Conservation (phyloP, 371 early-diverging fungal genomes). For the Mortierella sp. region DNA sequence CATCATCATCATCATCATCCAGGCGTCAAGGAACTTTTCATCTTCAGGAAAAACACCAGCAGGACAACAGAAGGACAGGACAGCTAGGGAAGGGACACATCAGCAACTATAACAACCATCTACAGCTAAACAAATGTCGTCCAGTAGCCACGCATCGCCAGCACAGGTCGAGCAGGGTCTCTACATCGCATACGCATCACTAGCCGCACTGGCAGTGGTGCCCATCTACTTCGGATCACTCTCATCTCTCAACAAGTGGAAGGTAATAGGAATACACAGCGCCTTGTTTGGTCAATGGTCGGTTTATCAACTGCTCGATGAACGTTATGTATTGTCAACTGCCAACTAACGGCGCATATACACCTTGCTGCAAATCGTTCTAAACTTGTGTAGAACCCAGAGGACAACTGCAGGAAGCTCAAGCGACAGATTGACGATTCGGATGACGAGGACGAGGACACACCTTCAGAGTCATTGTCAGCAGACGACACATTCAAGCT, state of each 20-base stretch:
- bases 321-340: background rate
- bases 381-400: conserved; percentile 26
- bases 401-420: conserved; percentile 31
- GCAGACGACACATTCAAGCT: conserved; percentile 91
- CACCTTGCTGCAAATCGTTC: background rate
- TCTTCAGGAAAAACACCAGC: background rate
- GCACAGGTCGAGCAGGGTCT: conserved; percentile 60
- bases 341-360: background rate
- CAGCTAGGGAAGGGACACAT: background rate
- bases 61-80: background rate
- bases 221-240: conserved; percentile 92
- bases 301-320: background rate
- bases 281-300: background rate
- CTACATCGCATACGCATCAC: conserved; percentile 86
- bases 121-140: conserved; percentile 16
- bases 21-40: too few relatives aligned
- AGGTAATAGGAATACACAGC: conserved; percentile 60
- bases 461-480: conserved; percentile 80
- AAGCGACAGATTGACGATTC: conserved; percentile 68
- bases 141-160: conserved; percentile 27
- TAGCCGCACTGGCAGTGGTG: conserved; percentile 86
- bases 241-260: conserved; percentile 79
- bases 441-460: conserved; percentile 67
- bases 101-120: background rate
- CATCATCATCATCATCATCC: too few relatives aligned